These are phyloP conservation scores for Ceratocystis destructans DNA, from an alignment of 2,329 filamentous ascomycete genomes.

Conservation along the genomic window DNA sequence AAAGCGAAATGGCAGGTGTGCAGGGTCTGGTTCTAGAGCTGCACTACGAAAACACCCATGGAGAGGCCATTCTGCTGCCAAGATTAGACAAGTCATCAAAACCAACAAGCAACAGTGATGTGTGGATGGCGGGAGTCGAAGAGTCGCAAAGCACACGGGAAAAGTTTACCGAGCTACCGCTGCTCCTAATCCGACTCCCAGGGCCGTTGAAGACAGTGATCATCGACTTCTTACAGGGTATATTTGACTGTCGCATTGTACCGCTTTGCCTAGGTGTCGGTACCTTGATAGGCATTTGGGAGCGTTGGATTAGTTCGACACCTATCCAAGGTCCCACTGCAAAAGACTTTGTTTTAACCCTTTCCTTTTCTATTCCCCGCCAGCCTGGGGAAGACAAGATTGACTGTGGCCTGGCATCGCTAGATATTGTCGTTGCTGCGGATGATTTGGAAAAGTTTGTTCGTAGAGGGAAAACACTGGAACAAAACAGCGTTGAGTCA, in stretches of 20 bases:
- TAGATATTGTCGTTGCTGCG: constrained; percentile 40
- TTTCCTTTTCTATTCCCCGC: constrained; percentile 36
- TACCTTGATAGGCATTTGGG: constrained; percentile 37
- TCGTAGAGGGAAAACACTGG: constrained; percentile 28
- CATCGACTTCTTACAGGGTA: constrained; percentile 37
- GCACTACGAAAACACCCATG: constrained; percentile 39
- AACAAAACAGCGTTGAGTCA: constrained; percentile 9
- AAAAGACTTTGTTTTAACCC: constrained; percentile 37
- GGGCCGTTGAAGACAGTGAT: constrained; percentile 36
- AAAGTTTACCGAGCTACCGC: constrained; percentile 36
- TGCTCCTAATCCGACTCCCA: constrained; percentile 44
- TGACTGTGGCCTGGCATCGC: constrained; percentile 27
- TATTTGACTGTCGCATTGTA: constrained; percentile 44
- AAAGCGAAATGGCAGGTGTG: constrained; percentile 11
- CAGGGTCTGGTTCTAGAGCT: constrained; percentile 34
- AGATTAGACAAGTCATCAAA: neutral
- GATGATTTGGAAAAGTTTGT: constrained; percentile 36
- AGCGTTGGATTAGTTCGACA: constrained; percentile 34
- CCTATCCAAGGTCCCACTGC: constrained; percentile 25
- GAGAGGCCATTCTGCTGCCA: constrained; percentile 39
- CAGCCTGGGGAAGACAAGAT: constrained; percentile 26
- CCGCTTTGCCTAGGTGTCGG: constrained; percentile 37
- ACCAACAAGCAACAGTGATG: neutral
- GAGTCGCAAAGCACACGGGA: constrained; percentile 2
- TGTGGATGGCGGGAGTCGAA: neutral